Percentiles rank a stretch among this genome's conserved stretches.
Evolutionary conservation across 2,329 filamentous ascomycete genomes (phyloP).

Genomic region (Aspergillus chevalieri): DNA sequence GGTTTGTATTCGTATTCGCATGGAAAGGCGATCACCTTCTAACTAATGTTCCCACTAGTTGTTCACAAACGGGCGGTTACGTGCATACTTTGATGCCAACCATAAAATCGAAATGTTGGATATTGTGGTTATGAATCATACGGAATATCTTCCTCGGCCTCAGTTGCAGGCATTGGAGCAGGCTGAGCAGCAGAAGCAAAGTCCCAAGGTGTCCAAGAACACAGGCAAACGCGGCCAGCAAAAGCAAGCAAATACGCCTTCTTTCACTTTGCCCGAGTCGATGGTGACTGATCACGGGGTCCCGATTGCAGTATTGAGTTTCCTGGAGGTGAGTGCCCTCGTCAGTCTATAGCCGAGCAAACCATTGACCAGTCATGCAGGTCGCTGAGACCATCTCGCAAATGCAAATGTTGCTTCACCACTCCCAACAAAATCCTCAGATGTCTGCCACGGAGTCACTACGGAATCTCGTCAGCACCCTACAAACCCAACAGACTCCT

Average conservation of each 20-base stretch:
- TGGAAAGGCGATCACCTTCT: neutral
- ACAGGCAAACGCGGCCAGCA: conserved; percentile 46
- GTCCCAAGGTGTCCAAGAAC: conserved; percentile 55
- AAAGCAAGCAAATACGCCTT: conserved; percentile 39
- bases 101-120: conserved; percentile 82
- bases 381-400: conserved; percentile 60
- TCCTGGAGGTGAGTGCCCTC: conserved; percentile 52
- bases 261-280: conserved; percentile 40
- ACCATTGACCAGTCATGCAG: conserved; percentile 29
- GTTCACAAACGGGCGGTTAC: conserved; percentile 68
- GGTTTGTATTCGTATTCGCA: conserved; percentile 46
- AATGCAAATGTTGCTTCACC: conserved; percentile 57
- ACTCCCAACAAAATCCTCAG: conserved; percentile 48
- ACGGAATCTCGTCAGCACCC: conserved; percentile 44
- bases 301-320: conserved; percentile 51
- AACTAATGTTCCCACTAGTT: conserved; percentile 45
- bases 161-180: conserved; percentile 46
- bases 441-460: conserved; percentile 52
- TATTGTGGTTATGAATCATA: conserved; percentile 68
- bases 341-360: neutral
- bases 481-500: conserved; percentile 31
- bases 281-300: conserved; percentile 49
- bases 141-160: conserved; percentile 74
- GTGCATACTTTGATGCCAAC: conserved; percentile 70
- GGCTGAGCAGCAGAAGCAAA: conserved; percentile 52